Conservation (phyloP, 257 asterid genomes). For the Gentiana dahurica region DNA sequence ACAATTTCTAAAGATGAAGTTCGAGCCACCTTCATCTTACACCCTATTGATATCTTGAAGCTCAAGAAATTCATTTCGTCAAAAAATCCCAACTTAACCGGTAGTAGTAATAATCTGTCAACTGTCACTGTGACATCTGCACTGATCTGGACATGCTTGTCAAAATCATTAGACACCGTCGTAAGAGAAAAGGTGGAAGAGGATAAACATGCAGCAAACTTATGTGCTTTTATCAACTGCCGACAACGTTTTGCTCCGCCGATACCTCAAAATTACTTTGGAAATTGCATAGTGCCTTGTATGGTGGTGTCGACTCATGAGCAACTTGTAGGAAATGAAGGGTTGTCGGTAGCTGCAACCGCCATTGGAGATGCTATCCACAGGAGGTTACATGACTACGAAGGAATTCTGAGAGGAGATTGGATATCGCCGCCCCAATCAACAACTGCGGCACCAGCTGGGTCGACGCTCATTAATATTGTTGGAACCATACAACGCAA, state of each 20-base stretch:
- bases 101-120: slow-evolving; percentile 7
- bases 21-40: slow-evolving; percentile 23
- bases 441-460: neutral
- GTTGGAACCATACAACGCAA: slow-evolving; percentile 2
- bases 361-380: slow-evolving; percentile 4
- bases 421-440: neutral
- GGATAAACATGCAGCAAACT: slow-evolving; percentile 20
- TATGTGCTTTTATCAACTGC: neutral
- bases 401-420: slow-evolving; percentile 1
- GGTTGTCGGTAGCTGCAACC: neutral
- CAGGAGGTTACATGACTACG: neutral
- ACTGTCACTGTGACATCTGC: slow-evolving; percentile 27
- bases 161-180: slow-evolving; percentile 6
- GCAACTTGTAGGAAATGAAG: neutral
- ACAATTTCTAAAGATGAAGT: slow-evolving; percentile 17
- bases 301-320: neutral
- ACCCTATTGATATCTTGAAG: slow-evolving; percentile 19
- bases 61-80: slow-evolving; percentile 15
- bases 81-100: slow-evolving; percentile 13
- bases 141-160: slow-evolving; percentile 30
- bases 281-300: slow-evolving; percentile 6
- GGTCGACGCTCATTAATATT: neutral
- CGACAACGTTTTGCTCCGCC: slow-evolving; percentile 6
- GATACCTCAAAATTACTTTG: slow-evolving; percentile 4
- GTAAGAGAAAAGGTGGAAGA: slow-evolving; percentile 16